phyloP scores from a whole-genome alignment of 768 basidiomycete genomes.

The Mycena maculata region DNA sequence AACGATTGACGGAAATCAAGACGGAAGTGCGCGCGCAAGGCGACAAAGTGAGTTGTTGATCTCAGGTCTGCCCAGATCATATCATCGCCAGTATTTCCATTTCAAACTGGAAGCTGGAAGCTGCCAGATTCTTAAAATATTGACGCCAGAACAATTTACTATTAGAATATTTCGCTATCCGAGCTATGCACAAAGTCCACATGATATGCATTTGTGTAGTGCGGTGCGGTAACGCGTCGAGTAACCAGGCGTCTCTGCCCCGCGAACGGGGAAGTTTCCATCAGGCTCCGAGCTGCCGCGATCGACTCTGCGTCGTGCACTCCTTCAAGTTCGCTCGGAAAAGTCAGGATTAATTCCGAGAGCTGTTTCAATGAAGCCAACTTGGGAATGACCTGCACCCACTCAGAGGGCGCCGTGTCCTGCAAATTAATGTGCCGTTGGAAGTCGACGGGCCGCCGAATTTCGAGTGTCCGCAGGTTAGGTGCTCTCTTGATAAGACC shows the following conservation, averaged over 20 bases:
- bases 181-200: constrained; percentile 2
- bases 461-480: constrained; percentile 21
- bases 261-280: not conserved
- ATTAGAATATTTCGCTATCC: constrained; percentile 4
- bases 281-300: constrained; percentile 4
- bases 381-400: constrained; percentile 21
- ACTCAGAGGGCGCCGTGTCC: not conserved
- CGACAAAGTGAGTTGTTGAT: no score
- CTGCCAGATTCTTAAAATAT: no score
- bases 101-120: no score
- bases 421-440: not conserved
- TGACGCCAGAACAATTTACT: no score
- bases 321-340: constrained; percentile 17
- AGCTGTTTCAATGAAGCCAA: constrained; percentile 16
- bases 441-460: constrained; percentile 22
- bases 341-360: constrained; percentile 11
- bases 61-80: no score
- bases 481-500: constrained; percentile 29
- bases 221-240: constrained; percentile 6
- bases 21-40: no score
- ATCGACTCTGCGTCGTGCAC: constrained; percentile 11
- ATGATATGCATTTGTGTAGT: not conserved
- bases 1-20: no score
- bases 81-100: no score
- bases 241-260: not conserved